A percentile compares a stretch with the other conserved stretches of the same genome.
phyloP scores from a whole-genome alignment of 1,284 basidiomycete species.

The Kalmanozyma brasiliensis region DNA sequence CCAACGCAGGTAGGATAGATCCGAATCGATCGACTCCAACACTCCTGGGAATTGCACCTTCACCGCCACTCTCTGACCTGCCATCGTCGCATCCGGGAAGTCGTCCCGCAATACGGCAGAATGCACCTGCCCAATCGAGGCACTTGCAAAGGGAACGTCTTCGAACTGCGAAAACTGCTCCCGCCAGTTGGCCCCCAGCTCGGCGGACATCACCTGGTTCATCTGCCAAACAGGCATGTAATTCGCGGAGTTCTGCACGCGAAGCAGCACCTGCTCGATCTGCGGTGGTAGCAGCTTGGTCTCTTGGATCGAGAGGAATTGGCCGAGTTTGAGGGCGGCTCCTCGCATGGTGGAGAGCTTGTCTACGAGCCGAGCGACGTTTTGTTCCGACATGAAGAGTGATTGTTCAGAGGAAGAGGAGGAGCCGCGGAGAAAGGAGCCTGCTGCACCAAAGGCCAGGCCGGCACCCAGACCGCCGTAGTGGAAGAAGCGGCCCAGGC shows the following conservation, averaged over 20 bases:
- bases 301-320: constrained; percentile 96
- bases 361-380: constrained; percentile 87
- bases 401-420: constrained; percentile 23
- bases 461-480: constrained; percentile 66
- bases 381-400: constrained; percentile 70
- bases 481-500: constrained; percentile 64
- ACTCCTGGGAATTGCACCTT: constrained; percentile 98
- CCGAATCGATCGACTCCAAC: constrained; percentile 83
- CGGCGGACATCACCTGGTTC: constrained; percentile 80
- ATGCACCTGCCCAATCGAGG: constrained; percentile 97
- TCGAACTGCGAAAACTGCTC: constrained; percentile 80
- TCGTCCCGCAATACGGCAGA: constrained; percentile 73
- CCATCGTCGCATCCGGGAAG: constrained; percentile 44
- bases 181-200: constrained; percentile 80
- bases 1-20: constrained; percentile 85
- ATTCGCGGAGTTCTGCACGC: constrained; percentile 94
- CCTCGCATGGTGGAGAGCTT: constrained; percentile 95
- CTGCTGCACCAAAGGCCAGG: constrained; percentile 63
- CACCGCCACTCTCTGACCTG: constrained; percentile 75
- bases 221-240: constrained; percentile 99
- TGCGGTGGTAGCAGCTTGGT: constrained; percentile 78
- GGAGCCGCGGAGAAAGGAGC: constrained; percentile 49
- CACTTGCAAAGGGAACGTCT: constrained; percentile 90
- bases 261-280: constrained; percentile 85
- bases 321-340: constrained; percentile 94